These are phyloP conservation scores for Boletus reticulatus DNA, from an alignment of 768 basidiomycete genomes.

Conservation along the genomic window DNA sequence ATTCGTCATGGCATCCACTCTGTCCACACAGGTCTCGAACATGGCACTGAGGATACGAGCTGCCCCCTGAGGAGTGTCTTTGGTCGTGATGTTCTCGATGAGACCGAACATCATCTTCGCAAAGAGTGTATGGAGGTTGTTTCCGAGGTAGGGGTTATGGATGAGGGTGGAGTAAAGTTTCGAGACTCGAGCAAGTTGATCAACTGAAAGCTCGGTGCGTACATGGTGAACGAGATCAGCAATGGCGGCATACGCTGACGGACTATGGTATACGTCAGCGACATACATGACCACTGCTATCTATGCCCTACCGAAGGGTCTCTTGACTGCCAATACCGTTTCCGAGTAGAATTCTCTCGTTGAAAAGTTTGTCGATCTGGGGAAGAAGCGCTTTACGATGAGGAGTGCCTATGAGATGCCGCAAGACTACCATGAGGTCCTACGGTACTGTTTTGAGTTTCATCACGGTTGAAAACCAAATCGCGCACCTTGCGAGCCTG, in stretches of 20 bases:
- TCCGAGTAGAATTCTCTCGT: slow-evolving; percentile 88
- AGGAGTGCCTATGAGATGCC: slow-evolving; percentile 80
- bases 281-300: not conserved
- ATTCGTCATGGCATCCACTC: slow-evolving; percentile 75
- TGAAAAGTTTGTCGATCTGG: slow-evolving; percentile 85
- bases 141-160: slow-evolving; percentile 81
- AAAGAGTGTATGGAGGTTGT: slow-evolving; percentile 83
- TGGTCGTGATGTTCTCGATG: slow-evolving; percentile 75
- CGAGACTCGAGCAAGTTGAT: slow-evolving; percentile 75
- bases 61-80: slow-evolving; percentile 70
- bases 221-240: slow-evolving; percentile 94
- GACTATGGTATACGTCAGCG: slow-evolving; percentile 40
- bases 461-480: not conserved
- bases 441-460: slow-evolving; percentile 27
- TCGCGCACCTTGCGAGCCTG: slow-evolving; percentile 69
- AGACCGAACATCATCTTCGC: slow-evolving; percentile 92
- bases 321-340: slow-evolving; percentile 82
- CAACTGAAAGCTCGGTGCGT: slow-evolving; percentile 72
- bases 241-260: slow-evolving; percentile 80
- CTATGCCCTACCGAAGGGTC: slow-evolving; percentile 60
- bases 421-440: slow-evolving; percentile 91
- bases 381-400: slow-evolving; percentile 76
- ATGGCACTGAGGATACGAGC: slow-evolving; percentile 68
- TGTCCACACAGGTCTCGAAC: slow-evolving; percentile 80
- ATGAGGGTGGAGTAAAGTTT: slow-evolving; percentile 85